Percentiles rank a stretch among this genome's conserved stretches.
phyloP scores from a whole-genome alignment of 305 asterid genomes.

The Coffea humblotiana region DNA sequence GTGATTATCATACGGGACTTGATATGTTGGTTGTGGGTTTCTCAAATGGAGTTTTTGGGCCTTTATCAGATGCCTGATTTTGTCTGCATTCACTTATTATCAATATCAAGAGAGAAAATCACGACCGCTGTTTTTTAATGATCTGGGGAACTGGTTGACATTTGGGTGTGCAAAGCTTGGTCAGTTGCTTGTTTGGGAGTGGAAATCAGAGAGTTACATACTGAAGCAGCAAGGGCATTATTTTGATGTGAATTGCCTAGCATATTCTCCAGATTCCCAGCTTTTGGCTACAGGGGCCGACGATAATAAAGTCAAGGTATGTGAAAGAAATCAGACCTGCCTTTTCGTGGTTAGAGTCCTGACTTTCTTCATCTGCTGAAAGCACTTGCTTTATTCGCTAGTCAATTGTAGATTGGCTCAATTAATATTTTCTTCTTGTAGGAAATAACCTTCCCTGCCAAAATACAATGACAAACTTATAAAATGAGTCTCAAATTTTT shows the following conservation, averaged over 20 bases:
- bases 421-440: not conserved
- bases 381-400: not conserved
- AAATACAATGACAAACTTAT: not conserved
- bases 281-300: slow-evolving; percentile 97
- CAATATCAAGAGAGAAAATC: slow-evolving; percentile 85
- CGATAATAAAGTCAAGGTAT: slow-evolving; percentile 95
- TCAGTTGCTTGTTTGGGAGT: slow-evolving; percentile 99
- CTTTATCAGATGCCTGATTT: slow-evolving; percentile 96
- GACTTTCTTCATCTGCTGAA: not conserved
- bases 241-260: slow-evolving; percentile 91
- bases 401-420: not conserved
- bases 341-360: not conserved
- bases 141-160: slow-evolving; percentile 89
- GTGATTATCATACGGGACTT: slow-evolving; percentile 83
- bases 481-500: not conserved
- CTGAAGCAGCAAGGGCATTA: slow-evolving; percentile 98
- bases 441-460: not conserved
- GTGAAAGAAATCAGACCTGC: slow-evolving; percentile 12
- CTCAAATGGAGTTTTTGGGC: slow-evolving; percentile 92
- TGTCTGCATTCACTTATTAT: slow-evolving; percentile 76
- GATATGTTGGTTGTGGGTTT: slow-evolving; percentile 91
- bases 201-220: slow-evolving; percentile 96
- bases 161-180: slow-evolving; percentile 96
- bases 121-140: slow-evolving; percentile 85
- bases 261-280: slow-evolving; percentile 93